Evolutionary conservation across 2,329 filamentous ascomycete species (phyloP), one percentile per base, ranked within the genome.

Genomic region (Fusarium algeriense): DNA sequence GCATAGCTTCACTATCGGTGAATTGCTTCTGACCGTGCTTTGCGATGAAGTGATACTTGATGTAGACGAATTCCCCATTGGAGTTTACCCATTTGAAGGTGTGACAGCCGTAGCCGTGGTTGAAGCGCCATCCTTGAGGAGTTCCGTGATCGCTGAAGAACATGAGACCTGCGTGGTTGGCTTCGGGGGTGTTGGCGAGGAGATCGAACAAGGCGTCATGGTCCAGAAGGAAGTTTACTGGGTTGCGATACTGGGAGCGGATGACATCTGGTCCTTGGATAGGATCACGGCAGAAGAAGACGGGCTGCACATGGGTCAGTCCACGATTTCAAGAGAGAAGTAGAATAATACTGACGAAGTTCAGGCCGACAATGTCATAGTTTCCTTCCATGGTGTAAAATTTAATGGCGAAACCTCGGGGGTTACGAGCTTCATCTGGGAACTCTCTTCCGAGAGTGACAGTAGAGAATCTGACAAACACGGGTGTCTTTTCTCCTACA

Each of bases 1-100:
- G 37, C 32, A 64, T 64, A n/a, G 43, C 32, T 14, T 64, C 32
- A 13, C 59, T 57, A 2, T 64, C 49, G 3, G 62, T 57, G 6
- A 64, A 64, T 4, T 64, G 43, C 26, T 64, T 64, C 32, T 64
- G 62, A 2, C 59, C 37, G 6, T 64, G 59, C 19, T 64, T 64
- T 12, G 26, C 48, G 11, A 64, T 64, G n/a, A 64, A 64, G 19
- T 63, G 61, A 15, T 56, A 64, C 43, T 43, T 63, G 20, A 63
- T 63, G 30, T 64, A 64, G 3, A 63, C 41, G 4, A 63, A 64
- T 2, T 64, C 59, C 4, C 37, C 59, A 3, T 64, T 49, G 11
- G 59, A 48, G 37, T 57, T 44, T 4, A 64, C 59, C 59, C 37
- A 64, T 32, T 44, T 64, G 14, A 64, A 64, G 7, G 62, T 57